These are phyloP conservation scores for Verticillium isaacii DNA, from an alignment of 2,329 filamentous ascomycete species.

Conservation along the genomic window DNA sequence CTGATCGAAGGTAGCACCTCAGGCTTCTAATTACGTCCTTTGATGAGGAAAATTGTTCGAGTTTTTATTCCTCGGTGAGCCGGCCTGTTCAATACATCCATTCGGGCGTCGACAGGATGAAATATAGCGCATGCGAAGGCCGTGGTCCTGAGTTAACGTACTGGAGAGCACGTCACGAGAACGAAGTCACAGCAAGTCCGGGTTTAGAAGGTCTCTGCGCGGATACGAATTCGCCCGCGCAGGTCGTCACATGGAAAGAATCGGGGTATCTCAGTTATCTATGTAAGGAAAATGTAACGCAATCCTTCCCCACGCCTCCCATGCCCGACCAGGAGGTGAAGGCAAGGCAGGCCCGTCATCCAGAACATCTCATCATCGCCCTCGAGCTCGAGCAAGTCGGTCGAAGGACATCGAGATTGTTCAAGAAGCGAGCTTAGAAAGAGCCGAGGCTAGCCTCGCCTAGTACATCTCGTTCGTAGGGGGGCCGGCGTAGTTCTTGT, in stretches of 20 bases:
- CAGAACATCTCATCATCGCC: not conserved
- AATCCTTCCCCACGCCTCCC: not conserved
- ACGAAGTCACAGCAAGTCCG: no score
- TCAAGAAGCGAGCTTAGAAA: not conserved
- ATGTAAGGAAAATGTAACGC: not conserved
- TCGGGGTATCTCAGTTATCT: not conserved
- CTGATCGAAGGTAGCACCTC: no score
- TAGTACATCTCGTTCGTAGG: conserved; percentile 36
- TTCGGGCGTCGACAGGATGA: no score
- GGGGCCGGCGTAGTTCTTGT: conserved; percentile 63
- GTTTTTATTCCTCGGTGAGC: no score
- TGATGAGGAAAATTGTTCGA: no score
- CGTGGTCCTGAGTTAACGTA: no score
- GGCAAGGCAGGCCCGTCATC: not conserved
- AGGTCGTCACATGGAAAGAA: not conserved
- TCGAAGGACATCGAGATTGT: not conserved
- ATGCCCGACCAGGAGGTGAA: not conserved
- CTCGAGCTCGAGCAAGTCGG: not conserved
- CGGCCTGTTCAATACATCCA: no score
- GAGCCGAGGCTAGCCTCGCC: not conserved
- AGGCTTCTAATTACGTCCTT: no score
- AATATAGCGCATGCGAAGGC: no score
- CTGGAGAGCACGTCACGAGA: no score
- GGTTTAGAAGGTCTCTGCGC: no score
- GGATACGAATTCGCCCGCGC: no score